Base-by-base conservation (phyloP, 2,329 filamentous ascomycete species). In the Colletotrichum sp. region DNA sequence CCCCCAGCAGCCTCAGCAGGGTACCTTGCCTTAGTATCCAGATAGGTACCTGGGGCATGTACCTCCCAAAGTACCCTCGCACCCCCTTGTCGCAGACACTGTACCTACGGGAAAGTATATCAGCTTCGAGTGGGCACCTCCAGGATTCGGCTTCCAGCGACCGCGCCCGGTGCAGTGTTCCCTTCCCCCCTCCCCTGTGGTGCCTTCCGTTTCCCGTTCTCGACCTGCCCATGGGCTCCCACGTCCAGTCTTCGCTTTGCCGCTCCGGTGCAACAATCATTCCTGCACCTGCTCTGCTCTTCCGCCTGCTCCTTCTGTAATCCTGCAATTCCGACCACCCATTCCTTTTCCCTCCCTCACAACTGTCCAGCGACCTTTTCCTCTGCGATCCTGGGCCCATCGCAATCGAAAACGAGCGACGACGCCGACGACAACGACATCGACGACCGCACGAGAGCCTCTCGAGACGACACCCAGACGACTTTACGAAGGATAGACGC, bases 61-160 rank as follows among this genome's bases (percentile, higher is more conserved):
- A 24, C 14, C 14, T 28, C 32, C 3, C 61, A 26, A 43, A 43
- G 61, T 64, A n/a, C 32, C 61, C 24, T 28, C 32, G 16, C 32
- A 32, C 39, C 18, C 43, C n/a, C 64, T 55, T 55, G 64, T 55
- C 36, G 24, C 30, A 36, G 59, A 63, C 28, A 72, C 68, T 72
- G 63, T 75, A 68, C 69, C 48, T 72, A 57, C 59, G 26, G 72
- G 67, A 73, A 73, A 72, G 55, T 72, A 55, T 70, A 39, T 68
- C 39, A 68, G 39, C 73, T 24, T 61, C 10, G n/a, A 57, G 21
- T 68, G 57, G 72, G 26, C 63, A 48, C 69, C 63, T 66, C 48
- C 68, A 60, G 39, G 72, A 59, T 67, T 67, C 28, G 28, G 60
- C 61, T 57, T 69, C 61, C 61, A 39, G 34, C 55, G 13, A 24